Evolutionary conservation across 2,329 filamentous ascomycete genomes (phyloP).

Genomic region (Arthrobotrys iridis): DNA sequence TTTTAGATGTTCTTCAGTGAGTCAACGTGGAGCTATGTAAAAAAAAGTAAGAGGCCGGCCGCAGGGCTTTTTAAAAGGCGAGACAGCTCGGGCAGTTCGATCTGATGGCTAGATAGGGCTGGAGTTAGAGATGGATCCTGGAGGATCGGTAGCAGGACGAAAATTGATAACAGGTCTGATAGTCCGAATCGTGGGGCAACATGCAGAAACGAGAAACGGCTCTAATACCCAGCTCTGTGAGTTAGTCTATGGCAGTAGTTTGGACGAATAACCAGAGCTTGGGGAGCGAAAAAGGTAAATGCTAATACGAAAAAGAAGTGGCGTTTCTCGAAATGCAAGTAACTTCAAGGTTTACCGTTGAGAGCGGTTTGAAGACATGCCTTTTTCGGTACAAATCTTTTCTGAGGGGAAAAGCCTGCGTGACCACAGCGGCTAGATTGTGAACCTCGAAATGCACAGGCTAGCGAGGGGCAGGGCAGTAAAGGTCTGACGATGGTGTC

Average conservation of each 20-base stretch:
- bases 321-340: conserved; percentile 34
- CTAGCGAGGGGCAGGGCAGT: conserved; percentile 23
- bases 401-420: conserved; percentile 32
- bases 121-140: conserved; percentile 36
- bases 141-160: conserved; percentile 25
- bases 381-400: conserved; percentile 33
- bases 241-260: conserved; percentile 37
- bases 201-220: conserved; percentile 42
- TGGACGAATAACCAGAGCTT: conserved; percentile 24
- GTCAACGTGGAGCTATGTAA: conserved; percentile 5
- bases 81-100: conserved; percentile 29
- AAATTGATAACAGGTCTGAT: conserved; percentile 38
- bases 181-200: conserved; percentile 43
- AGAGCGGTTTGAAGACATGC: conserved; percentile 48
- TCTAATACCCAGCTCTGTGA: conserved; percentile 34
- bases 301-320: conserved; percentile 18
- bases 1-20: not conserved
- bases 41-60: conserved; percentile 8
- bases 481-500: conserved; percentile 25
- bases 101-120: conserved; percentile 27
- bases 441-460: conserved; percentile 10
- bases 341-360: conserved; percentile 38
- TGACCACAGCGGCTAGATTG: conserved; percentile 38
- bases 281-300: not conserved
- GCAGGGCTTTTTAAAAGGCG: not conserved